phyloP scores from a whole-genome alignment of 371 early-diverging fungal genomes.

The Globomyces sp. region DNA sequence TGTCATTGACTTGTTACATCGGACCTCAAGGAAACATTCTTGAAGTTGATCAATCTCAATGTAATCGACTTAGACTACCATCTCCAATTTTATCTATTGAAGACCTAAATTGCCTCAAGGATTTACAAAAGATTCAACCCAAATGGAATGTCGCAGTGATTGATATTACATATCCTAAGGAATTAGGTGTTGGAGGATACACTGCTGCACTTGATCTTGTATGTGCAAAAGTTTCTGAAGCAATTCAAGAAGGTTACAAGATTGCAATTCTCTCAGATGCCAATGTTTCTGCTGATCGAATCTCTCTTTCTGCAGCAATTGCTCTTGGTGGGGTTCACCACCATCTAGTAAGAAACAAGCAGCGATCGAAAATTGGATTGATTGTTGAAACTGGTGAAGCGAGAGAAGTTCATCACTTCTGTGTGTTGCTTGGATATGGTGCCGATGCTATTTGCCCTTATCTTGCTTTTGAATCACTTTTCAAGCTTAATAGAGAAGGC shows the following conservation, averaged over 20 bases:
- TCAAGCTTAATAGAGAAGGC: slow-evolving; percentile 81
- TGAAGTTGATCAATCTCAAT: slow-evolving; percentile 75
- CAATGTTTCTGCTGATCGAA: slow-evolving; percentile 62
- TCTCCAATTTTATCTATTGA: slow-evolving; percentile 83
- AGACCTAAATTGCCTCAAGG: slow-evolving; percentile 76
- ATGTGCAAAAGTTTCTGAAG: slow-evolving; percentile 74
- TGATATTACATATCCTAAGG: slow-evolving; percentile 79
- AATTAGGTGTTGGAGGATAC: slow-evolving; percentile 77
- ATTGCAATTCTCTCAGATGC: slow-evolving; percentile 84
- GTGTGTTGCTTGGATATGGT: slow-evolving; percentile 95
- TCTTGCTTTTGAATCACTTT: slow-evolving; percentile 81
- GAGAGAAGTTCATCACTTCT: slow-evolving; percentile 94
- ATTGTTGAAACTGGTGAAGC: slow-evolving; percentile 94
- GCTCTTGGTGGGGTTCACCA: slow-evolving; percentile 96
- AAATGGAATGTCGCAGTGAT: slow-evolving; percentile 80
- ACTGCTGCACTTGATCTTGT: slow-evolving; percentile 74
- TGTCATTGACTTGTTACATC: slow-evolving; percentile 91
- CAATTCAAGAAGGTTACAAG: slow-evolving; percentile 78
- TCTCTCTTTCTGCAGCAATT: slow-evolving; percentile 83
- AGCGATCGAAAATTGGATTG: slow-evolving; percentile 83
- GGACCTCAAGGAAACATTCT: slow-evolving; percentile 94
- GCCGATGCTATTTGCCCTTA: slow-evolving; percentile 95
- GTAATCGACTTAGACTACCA: slow-evolving; percentile 71
- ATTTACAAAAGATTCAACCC: slow-evolving; percentile 58
- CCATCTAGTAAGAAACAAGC: slow-evolving; percentile 82